Evolutionary conservation across 148 eudicot genomes (phyloP), one percentile per base, ranked within the genome.

Genomic region (Fagopyrum homotropicum): DNA sequence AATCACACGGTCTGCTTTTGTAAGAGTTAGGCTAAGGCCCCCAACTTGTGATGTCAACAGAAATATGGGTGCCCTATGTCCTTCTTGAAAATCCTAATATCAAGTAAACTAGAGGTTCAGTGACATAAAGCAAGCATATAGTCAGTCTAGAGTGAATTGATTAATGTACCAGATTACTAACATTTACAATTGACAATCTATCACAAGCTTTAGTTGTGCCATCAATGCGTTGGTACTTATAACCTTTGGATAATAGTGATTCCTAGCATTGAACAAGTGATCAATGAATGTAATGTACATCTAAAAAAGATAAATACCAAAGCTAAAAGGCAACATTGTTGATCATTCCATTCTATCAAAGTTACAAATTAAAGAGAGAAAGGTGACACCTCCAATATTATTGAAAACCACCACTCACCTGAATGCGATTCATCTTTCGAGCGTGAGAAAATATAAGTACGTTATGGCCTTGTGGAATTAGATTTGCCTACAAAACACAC

Each of bases 391-490:
- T 35, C 17, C 61, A 5, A 17, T 56, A 16, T 66, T 43, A 66
- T 1, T 14, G n/a, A 66, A 15, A 35, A 15, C 17, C 19, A 35
- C 30, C 50, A 60, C 49, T 74, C 29, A 92, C 98, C 92, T 95
- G 93, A 72, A 95, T 92, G 71, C 86, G 85, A 87, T 95, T 83
- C 61, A 95, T 95, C 86, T 95, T 95, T 79, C 97, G 92, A 16
- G 96, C 89, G 80, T 95, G 99, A 73, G 99, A 95, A 85, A 95
- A 95, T 74, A 95, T 95, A 72, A 95, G 99, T 83, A 92, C 88
- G 69, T 78, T 85, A 81, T 95, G 99, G 73, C 97, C 97, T 76
- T 88, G 82, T 0, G 97, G 88, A 77, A 95, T 79, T 73, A 95
- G 81, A 48, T 88, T 86, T 61, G 84, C 87, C 99, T 95, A 83